Base-by-base conservation (phyloP, 345 rosid species). In the Sisymbrium irio region DNA sequence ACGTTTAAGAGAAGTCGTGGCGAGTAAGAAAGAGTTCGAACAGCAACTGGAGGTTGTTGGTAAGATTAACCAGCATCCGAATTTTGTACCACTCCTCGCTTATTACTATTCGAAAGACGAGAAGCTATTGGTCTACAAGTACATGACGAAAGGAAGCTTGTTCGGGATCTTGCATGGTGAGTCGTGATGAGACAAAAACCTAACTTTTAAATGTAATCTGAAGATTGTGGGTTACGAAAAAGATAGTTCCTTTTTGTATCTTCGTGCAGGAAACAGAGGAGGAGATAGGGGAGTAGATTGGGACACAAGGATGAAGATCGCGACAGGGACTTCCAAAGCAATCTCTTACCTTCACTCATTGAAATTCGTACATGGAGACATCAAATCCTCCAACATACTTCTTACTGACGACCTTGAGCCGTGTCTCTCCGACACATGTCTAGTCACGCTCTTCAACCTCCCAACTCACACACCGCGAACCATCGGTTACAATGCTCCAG, bases 1-100 rank as follows among this genome's bases (percentile, higher is more conserved):
- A 81, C 81, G 96, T 72, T 77, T 91, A 82, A 87, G 85, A 85
- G 97, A 91, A 82, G 89, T 89, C 20, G 77, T 73, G 54, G 93
- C 79, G 0, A 89, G 87, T 35, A 91, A 83, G 78, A 89, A 77
- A 78, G 97, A 89, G 55, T 91, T 89, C 18, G 97, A 91, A 78
- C 93, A 86, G 57, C 95, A 91, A 68, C 78, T 91, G 86, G 90
- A 86, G 61, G n/a, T 86, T 19, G 71, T 89, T 6, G 88, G 87
- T n/a, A 87, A 67, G 65, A 41, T 80, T 15, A 88, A 86, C 53
- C 81, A 62, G 65, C 96, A 91, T 74, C 83, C 83, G 0, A 87
- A 87, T 73, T 77, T 91, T 0, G 82, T 82, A 32, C 88, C 96
- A 0, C 78, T 86, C 46, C 88, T 90, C 0, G 96, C 93, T 65